phyloP scores from a whole-genome alignment of 164 flowering plant genomes.

The Tetracentron sinense region DNA sequence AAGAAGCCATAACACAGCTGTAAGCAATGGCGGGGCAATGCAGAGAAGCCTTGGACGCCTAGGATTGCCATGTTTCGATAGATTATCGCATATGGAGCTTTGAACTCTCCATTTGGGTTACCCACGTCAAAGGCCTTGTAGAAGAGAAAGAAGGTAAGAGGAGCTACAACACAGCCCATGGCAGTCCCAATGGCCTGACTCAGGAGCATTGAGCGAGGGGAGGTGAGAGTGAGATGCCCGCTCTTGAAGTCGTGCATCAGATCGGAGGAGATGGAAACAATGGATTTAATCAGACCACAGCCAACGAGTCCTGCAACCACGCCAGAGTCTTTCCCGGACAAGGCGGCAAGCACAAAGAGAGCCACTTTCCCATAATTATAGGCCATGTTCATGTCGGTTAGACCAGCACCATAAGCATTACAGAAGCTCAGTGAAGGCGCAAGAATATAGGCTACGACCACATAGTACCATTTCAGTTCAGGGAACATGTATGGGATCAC shows the following conservation, averaged over 20 bases:
- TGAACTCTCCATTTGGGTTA: slow-evolving; percentile 55
- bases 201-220: slow-evolving; percentile 56
- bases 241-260: slow-evolving; percentile 66
- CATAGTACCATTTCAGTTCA: slow-evolving; percentile 57
- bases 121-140: slow-evolving; percentile 70
- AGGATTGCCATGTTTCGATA: slow-evolving; percentile 65
- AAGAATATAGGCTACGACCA: slow-evolving; percentile 42
- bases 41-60: slow-evolving; percentile 61
- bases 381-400: too few species aligned
- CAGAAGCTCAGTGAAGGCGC: slow-evolving; percentile 66
- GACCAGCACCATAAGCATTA: slow-evolving; percentile 66
- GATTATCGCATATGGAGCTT: slow-evolving; percentile 64
- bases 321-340: slow-evolving; percentile 41
- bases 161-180: slow-evolving; percentile 34
- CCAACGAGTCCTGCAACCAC: slow-evolving; percentile 54
- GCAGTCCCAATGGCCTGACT: slow-evolving; percentile 55
- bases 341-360: slow-evolving; percentile 44
- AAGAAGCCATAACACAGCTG: slow-evolving; percentile 58
- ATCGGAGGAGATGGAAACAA: slow-evolving; percentile 46
- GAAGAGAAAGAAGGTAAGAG: slow-evolving; percentile 55
- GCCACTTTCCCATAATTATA: slow-evolving; percentile 67
- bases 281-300: slow-evolving; percentile 57
- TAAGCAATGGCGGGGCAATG: slow-evolving; percentile 57
- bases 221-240: slow-evolving; percentile 45
- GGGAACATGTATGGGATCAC: slow-evolving; percentile 58